phyloP scores from a whole-genome alignment of 75 land plant genomes.

The Gnetum montanum region DNA sequence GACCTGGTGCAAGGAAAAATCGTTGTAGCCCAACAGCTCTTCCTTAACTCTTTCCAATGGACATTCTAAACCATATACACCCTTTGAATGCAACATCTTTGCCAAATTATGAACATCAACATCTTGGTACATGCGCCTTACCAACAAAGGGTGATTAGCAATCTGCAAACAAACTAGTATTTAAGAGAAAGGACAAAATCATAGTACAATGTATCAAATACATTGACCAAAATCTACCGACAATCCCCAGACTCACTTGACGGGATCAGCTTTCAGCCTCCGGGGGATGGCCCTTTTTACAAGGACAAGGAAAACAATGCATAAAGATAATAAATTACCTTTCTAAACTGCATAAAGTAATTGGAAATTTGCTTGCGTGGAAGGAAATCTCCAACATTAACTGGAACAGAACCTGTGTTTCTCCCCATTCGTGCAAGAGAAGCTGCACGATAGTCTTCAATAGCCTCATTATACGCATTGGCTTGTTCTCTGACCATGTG shows the following conservation, averaged over 20 bases:
- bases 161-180: conserved; percentile 40
- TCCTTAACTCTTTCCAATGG: conserved; percentile 73
- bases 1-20: conserved; percentile 83
- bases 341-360: conserved; percentile 88
- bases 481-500: conserved; percentile 64
- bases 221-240: no score
- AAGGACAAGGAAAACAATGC: no score
- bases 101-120: conserved; percentile 71
- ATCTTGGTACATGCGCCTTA: conserved; percentile 79
- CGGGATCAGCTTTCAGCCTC: no score
- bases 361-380: conserved; percentile 89
- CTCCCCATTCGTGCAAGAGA: conserved; percentile 50
- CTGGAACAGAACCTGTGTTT: conserved; percentile 9
- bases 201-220: no score
- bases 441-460: conserved; percentile 74
- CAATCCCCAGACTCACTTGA: no score
- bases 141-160: conserved; percentile 93
- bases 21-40: conserved; percentile 73
- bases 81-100: conserved; percentile 49
- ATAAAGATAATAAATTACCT: no score
- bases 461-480: conserved; percentile 74
- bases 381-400: conserved; percentile 28
- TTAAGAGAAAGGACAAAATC: background rate
- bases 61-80: conserved; percentile 86
- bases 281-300: no score